phyloP scores from a whole-genome alignment of 2,329 filamentous ascomycete genomes.

The Parafenestella ontariensis region DNA sequence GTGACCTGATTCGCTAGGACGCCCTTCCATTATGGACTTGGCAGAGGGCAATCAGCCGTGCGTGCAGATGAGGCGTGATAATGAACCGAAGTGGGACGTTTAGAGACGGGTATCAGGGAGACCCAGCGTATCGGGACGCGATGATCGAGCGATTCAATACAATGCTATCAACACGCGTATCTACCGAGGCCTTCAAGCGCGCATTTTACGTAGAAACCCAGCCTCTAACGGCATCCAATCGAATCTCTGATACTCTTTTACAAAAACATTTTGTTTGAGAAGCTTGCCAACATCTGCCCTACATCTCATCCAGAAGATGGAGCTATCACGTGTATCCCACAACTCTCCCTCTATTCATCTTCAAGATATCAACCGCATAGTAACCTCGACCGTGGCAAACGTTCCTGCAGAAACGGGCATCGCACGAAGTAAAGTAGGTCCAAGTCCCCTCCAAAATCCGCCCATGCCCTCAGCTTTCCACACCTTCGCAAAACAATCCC shows the following conservation, averaged over 20 bases:
- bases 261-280: too few species aligned
- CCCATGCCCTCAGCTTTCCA: constrained; percentile 76
- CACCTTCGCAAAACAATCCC: constrained; percentile 86
- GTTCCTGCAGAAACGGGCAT: constrained; percentile 99
- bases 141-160: background rate
- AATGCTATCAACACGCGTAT: background rate
- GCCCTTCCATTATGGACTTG: background rate
- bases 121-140: background rate
- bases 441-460: constrained; percentile 96
- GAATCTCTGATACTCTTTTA: too few species aligned
- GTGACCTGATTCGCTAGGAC: background rate
- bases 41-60: background rate
- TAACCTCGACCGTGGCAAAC: constrained; percentile 71
- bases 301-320: too few species aligned
- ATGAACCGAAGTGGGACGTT: background rate
- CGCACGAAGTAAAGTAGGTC: constrained; percentile 86
- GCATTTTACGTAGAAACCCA: too few species aligned
- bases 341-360: background rate
- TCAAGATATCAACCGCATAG: constrained; percentile 29
- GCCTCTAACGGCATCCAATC: too few species aligned
- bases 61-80: background rate
- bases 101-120: background rate
- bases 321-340: background rate
- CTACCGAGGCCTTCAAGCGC: background rate
- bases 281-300: too few species aligned